These are phyloP conservation scores for Coriolopsis trogii DNA, from an alignment of 1,284 basidiomycete species.

Conservation along the genomic window DNA sequence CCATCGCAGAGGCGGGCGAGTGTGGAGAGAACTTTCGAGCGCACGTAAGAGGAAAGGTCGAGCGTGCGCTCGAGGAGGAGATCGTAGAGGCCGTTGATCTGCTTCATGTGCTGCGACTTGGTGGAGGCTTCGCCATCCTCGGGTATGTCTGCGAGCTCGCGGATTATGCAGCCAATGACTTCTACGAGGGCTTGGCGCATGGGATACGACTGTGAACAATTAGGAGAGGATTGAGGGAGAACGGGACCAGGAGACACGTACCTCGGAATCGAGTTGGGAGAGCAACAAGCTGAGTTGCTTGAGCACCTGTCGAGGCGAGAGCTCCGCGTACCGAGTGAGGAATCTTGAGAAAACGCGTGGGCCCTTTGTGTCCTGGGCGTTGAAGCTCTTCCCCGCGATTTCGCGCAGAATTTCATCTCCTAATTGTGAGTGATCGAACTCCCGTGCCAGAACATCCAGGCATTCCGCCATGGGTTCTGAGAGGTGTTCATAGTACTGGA, in stretches of 20 bases:
- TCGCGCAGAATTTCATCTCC: slow-evolving; percentile 91
- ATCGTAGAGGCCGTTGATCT: slow-evolving; percentile 84
- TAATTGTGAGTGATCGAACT: slow-evolving; percentile 89
- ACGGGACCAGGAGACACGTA: slow-evolving; percentile 36
- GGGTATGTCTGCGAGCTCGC: slow-evolving; percentile 68
- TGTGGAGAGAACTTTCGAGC: slow-evolving; percentile 84
- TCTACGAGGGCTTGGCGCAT: slow-evolving; percentile 95
- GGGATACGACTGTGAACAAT: slow-evolving; percentile 76
- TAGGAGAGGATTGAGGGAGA: neutral
- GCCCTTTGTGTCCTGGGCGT: slow-evolving; percentile 83
- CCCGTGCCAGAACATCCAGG: slow-evolving; percentile 77
- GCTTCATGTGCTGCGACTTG: slow-evolving; percentile 72
- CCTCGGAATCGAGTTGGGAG: slow-evolving; percentile 91
- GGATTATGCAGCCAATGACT: slow-evolving; percentile 81
- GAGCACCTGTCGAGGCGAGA: slow-evolving; percentile 83
- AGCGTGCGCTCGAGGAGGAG: slow-evolving; percentile 86
- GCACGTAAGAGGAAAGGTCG: slow-evolving; percentile 91
- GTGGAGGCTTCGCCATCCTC: slow-evolving; percentile 56
- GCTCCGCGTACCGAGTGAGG: slow-evolving; percentile 81
- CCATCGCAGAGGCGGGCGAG: slow-evolving; percentile 76
- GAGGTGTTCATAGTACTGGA: slow-evolving; percentile 95
- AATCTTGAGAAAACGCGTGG: slow-evolving; percentile 88
- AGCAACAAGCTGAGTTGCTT: slow-evolving; percentile 90
- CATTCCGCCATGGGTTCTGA: slow-evolving; percentile 95
- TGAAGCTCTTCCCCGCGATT: slow-evolving; percentile 80